These are phyloP conservation scores for Gnaphalium uliginosum DNA, from an alignment of 129 eudicot genomes.

Conservation along the genomic window DNA sequence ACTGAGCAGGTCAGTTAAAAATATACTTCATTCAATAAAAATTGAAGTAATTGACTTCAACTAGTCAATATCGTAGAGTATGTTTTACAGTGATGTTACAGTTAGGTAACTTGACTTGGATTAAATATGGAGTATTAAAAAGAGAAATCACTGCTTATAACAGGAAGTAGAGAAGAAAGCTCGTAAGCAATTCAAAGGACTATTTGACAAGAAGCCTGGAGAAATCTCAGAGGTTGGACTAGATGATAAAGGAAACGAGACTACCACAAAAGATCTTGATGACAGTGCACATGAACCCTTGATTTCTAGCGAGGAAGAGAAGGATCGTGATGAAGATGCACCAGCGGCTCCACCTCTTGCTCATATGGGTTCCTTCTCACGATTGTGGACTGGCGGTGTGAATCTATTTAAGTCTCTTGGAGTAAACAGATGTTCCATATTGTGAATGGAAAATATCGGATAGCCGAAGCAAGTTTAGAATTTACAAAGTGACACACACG, in stretches of 20 bases:
- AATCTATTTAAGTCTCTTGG: conserved; percentile 60
- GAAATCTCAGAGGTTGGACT: conserved; percentile 75
- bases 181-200: conserved; percentile 86
- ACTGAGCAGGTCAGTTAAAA: conserved; percentile 70
- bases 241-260: conserved; percentile 35
- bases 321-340: conserved; percentile 38
- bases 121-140: background rate
- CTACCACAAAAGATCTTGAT: conserved; percentile 10
- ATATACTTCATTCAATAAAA: background rate
- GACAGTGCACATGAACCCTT: conserved; percentile 42
- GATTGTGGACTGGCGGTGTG: conserved; percentile 49
- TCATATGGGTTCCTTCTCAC: conserved; percentile 46
- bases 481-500: background rate
- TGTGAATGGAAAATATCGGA: conserved; percentile 32
- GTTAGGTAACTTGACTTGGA: background rate
- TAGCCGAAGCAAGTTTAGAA: conserved; percentile 1
- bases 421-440: conserved; percentile 66
- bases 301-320: conserved; percentile 34
- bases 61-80: background rate
- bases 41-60: background rate
- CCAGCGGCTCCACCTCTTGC: conserved; percentile 42
- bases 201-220: conserved; percentile 96
- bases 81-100: background rate
- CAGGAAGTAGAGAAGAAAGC: conserved; percentile 80
- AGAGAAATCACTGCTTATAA: conserved; percentile 16